These are phyloP conservation scores for Aspergillus tamarii DNA, from an alignment of 2,329 filamentous ascomycete species.

Conservation along the genomic window DNA sequence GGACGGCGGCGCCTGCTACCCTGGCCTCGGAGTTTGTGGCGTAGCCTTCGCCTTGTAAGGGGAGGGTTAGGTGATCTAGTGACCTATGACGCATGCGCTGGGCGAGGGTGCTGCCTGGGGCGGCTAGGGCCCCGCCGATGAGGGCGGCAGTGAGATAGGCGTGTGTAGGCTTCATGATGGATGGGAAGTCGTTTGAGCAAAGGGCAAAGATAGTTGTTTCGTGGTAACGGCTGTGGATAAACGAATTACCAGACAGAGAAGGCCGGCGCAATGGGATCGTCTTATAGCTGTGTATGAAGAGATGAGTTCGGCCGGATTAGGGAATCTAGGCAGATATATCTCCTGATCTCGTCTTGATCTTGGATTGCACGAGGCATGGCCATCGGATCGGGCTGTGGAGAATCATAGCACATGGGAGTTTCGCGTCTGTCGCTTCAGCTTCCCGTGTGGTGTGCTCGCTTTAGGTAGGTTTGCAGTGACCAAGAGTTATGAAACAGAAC, in stretches of 20 bases:
- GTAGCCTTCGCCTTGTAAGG: constrained; percentile 20
- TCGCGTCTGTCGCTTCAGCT: neutral
- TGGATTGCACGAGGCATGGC: neutral
- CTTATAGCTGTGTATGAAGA: neutral
- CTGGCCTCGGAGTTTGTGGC: constrained; percentile 14
- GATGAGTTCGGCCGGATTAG: neutral
- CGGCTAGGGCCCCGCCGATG: constrained; percentile 30
- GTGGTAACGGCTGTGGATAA: neutral
- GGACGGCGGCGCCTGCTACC: constrained; percentile 40
- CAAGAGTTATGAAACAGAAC: neutral
- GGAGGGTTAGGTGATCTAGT: constrained; percentile 30
- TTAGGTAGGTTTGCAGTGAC: neutral
- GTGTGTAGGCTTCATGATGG: constrained; percentile 35
- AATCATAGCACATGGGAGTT: neutral
- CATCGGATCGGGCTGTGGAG: neutral
- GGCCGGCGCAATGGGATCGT: neutral
- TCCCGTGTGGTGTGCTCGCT: neutral
- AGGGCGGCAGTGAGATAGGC: constrained; percentile 27
- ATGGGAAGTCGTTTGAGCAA: neutral
- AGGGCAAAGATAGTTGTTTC: neutral
- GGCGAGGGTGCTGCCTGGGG: constrained; percentile 31
- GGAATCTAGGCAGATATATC: neutral
- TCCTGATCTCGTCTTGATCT: neutral
- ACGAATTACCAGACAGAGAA: neutral
- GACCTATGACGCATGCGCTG: constrained; percentile 27